Evolutionary conservation across 768 basidiomycete genomes (phyloP).

Genomic region (Tubosaeta sp.): DNA sequence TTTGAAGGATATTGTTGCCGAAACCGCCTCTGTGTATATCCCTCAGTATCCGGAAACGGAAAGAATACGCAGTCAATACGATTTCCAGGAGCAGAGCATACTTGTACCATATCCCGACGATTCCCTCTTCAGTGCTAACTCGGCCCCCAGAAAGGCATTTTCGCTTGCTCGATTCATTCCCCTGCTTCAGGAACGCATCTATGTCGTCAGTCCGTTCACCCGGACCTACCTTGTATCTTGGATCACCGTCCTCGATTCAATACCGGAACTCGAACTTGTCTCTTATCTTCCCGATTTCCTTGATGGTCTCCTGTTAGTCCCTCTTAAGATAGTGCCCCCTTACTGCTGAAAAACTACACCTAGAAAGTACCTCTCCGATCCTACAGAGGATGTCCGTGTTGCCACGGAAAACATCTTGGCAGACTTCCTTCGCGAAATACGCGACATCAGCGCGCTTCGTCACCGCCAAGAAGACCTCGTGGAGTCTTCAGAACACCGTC

Average conservation of each 20-base stretch:
- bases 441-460: conserved; percentile 75
- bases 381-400: conserved; percentile 86
- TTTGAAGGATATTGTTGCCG: conserved; percentile 97
- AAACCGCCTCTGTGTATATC: conserved; percentile 92
- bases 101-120: conserved; percentile 63
- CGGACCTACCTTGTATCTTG: conserved; percentile 95
- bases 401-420: conserved; percentile 87
- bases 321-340: conserved; percentile 1
- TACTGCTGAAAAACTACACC: conserved; percentile 4
- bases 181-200: conserved; percentile 85
- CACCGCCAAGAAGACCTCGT: conserved; percentile 56
- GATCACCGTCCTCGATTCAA: conserved; percentile 93
- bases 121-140: conserved; percentile 17
- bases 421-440: conserved; percentile 88
- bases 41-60: conserved; percentile 83
- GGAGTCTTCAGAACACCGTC: conserved; percentile 38
- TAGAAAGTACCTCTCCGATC: conserved; percentile 94
- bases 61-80: conserved; percentile 46
- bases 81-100: conserved; percentile 48
- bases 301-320: conserved; percentile 81
- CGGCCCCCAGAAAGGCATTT: conserved; percentile 69
- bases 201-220: conserved; percentile 94
- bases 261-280: conserved; percentile 93
- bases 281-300: conserved; percentile 93
- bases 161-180: conserved; percentile 94